Percentiles rank a stretch among this genome's conserved stretches.
Evolutionary conservation across 208 protist genomes (phyloP).

Genomic region (Angomonas deanei): DNA sequence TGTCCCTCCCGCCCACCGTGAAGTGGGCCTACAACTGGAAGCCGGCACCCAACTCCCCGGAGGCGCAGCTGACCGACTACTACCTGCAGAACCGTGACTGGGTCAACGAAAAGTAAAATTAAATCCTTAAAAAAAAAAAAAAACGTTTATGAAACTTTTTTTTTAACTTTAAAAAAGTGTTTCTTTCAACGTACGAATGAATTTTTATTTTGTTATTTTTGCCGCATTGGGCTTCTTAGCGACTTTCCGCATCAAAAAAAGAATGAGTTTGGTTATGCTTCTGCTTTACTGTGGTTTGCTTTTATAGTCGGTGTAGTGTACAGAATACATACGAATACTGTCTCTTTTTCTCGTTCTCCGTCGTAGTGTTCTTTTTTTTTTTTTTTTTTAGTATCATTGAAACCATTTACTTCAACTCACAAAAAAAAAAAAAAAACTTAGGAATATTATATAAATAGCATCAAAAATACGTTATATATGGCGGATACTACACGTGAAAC

Average conservation of each 20-base stretch:
- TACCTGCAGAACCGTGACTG: conserved; percentile 21
- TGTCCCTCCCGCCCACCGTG: conserved; percentile 68
- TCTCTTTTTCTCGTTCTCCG: neutral
- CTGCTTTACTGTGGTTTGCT: conserved; percentile 1
- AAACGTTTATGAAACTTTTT: neutral
- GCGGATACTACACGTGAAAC: no score
- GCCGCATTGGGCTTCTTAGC: no score
- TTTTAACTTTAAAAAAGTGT: neutral
- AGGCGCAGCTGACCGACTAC: conserved; percentile 31
- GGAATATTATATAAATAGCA: neutral
- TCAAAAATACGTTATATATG: no score
- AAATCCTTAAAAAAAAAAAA: conserved; percentile 1
- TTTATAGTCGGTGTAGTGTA: conserved; percentile 6
- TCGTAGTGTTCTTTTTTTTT: neutral
- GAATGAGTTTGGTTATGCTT: no score
- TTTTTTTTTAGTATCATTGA: neutral
- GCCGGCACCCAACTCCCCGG: conserved; percentile 17
- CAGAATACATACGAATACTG: neutral
- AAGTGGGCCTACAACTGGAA: conserved; percentile 37
- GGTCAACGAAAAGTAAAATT: conserved; percentile 11
- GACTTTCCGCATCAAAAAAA: neutral
- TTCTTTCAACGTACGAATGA: neutral
- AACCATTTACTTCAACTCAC: neutral
- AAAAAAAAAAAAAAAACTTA: conserved; percentile 10
- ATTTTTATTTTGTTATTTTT: neutral